phyloP scores from a whole-genome alignment of 1,139 yeast species.

The Debaryomyces subglobosus region DNA sequence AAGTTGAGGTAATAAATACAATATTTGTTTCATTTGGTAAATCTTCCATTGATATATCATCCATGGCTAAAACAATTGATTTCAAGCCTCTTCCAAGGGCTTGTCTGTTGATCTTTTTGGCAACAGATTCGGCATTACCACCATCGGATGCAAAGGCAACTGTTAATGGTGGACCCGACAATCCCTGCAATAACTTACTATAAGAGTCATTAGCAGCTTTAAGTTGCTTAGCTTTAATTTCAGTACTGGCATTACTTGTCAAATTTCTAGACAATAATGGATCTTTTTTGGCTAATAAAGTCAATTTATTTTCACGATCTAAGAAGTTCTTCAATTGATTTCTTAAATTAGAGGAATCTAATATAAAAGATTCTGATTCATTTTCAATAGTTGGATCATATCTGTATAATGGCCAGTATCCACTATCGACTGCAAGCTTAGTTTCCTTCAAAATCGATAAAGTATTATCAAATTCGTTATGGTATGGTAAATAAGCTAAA shows the following conservation, averaged over 20 bases:
- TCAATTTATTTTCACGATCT: slow-evolving; percentile 86
- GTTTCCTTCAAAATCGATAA: slow-evolving; percentile 82
- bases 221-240: slow-evolving; percentile 61
- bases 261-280: slow-evolving; percentile 82
- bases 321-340: slow-evolving; percentile 77
- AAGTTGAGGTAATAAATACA: slow-evolving; percentile 82
- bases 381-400: slow-evolving; percentile 64
- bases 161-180: slow-evolving; percentile 91
- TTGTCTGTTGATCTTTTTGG: slow-evolving; percentile 80
- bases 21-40: slow-evolving; percentile 80
- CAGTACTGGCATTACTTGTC: slow-evolving; percentile 60
- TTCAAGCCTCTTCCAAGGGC: slow-evolving; percentile 88
- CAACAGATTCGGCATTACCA: slow-evolving; percentile 85
- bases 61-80: slow-evolving; percentile 78
- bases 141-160: slow-evolving; percentile 94
- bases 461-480: slow-evolving; percentile 67
- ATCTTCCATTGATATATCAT: slow-evolving; percentile 81
- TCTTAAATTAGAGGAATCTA: slow-evolving; percentile 83
- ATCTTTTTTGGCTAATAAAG: slow-evolving; percentile 67
- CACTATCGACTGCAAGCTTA: slow-evolving; percentile 86
- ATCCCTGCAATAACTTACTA: slow-evolving; percentile 75
- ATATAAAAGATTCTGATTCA: slow-evolving; percentile 61
- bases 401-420: slow-evolving; percentile 95
- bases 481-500: slow-evolving; percentile 85
- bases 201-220: slow-evolving; percentile 78